phyloP scores from a whole-genome alignment of 805 yeast genomes.

The Dipodascus albidus region DNA sequence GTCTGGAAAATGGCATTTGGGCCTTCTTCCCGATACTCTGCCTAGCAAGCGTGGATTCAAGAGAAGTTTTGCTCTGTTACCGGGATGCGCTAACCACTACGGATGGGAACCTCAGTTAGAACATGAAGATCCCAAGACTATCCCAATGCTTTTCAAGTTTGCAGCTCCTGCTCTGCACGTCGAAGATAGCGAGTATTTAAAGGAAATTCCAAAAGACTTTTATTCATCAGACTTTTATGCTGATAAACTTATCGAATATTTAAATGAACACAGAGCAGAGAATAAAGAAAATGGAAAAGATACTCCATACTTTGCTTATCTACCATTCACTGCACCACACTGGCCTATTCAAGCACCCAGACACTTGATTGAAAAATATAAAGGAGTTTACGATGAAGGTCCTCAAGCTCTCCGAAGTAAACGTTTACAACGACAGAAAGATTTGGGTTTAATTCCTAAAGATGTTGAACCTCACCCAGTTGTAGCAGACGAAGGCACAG shows the following conservation, averaged over 20 bases:
- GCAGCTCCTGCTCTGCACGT: constrained; percentile 26
- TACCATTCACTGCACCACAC: constrained; percentile 55
- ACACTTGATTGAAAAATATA: constrained; percentile 35
- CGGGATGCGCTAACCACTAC: constrained; percentile 49
- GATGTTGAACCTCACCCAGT: constrained; percentile 29
- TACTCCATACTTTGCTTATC: constrained; percentile 42
- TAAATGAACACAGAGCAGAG: constrained; percentile 15
- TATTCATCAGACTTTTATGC: constrained; percentile 37
- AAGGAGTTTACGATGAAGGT: constrained; percentile 37
- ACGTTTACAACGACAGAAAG: constrained; percentile 31
- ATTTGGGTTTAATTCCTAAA: constrained; percentile 37
- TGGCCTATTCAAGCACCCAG: constrained; percentile 57
- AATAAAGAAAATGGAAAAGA: constrained; percentile 23
- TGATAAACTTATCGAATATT: constrained; percentile 30
- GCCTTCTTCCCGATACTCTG: constrained; percentile 36
- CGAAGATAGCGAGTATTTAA: constrained; percentile 28
- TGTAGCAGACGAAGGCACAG: constrained; percentile 24
- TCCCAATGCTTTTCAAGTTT: constrained; percentile 17
- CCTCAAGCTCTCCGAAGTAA: constrained; percentile 32
- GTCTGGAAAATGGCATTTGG: constrained; percentile 55
- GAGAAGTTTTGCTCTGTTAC: constrained; percentile 36
- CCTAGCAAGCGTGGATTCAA: constrained; percentile 41
- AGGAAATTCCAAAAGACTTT: constrained; percentile 34
- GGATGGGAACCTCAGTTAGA: constrained; percentile 33
- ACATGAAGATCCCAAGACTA: constrained; percentile 5